A percentile compares a stretch with the other conserved stretches of the same genome.
phyloP scores from a whole-genome alignment of 305 asterid genomes.

The Fraxinus nigra region DNA sequence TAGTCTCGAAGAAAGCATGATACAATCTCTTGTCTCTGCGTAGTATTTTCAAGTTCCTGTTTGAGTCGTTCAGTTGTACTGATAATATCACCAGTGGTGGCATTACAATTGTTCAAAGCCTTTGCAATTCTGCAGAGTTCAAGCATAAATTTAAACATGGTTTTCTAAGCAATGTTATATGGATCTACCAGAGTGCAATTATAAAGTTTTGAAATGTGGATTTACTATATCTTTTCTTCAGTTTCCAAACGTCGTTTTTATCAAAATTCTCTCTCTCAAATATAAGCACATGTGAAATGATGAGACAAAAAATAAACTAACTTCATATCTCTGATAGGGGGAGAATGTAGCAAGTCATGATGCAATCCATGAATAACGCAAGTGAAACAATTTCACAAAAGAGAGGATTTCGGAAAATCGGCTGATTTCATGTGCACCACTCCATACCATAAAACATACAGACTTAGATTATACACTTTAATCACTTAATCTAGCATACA shows the following conservation, averaged over 20 bases:
- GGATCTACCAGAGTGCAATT: background rate
- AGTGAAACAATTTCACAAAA: background rate
- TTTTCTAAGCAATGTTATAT: background rate
- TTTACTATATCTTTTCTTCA: background rate
- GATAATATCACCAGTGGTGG: conserved; percentile 91
- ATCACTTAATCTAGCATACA: background rate
- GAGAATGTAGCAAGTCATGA: background rate
- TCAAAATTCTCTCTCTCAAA: background rate
- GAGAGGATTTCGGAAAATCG: background rate
- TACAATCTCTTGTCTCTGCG: conserved; percentile 92
- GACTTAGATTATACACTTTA: background rate
- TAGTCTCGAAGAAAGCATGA: conserved; percentile 96
- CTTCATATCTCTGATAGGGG: background rate
- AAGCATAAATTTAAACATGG: conserved; percentile 5
- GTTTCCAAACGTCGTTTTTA: background rate
- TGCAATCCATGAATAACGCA: background rate
- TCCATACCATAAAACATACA: background rate
- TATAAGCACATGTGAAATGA: background rate
- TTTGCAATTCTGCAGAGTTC: conserved; percentile 64
- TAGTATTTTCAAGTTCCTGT: conserved; percentile 88
- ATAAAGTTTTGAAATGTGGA: background rate
- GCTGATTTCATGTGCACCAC: background rate
- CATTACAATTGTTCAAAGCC: conserved; percentile 84
- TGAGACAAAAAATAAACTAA: background rate
- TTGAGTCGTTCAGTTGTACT: conserved; percentile 96